Conservation (phyloP, 306 rosid species). For the Quercus rubra region DNA sequence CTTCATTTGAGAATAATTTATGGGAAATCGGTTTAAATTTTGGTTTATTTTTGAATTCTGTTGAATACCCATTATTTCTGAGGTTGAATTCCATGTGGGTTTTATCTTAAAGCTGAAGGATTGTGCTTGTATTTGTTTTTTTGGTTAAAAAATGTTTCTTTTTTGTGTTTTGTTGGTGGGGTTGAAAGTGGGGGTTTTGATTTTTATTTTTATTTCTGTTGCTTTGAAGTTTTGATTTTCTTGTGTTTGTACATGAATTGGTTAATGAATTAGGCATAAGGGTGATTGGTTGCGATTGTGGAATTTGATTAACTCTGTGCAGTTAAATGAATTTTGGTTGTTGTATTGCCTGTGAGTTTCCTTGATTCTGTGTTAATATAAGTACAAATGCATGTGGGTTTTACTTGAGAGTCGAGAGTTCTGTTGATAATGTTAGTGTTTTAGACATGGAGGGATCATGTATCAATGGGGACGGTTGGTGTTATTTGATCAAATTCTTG, state of each 20-base stretch:
- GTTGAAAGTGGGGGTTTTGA: constrained; percentile 31
- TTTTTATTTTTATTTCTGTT: constrained; percentile 16
- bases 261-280: constrained; percentile 11
- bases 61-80: constrained; percentile 27
- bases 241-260: constrained; percentile 14
- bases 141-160: not conserved
- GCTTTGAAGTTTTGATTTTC: not conserved
- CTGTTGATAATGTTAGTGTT: constrained; percentile 7
- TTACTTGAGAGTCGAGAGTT: not conserved
- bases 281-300: not conserved
- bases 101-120: constrained; percentile 3
- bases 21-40: constrained; percentile 22
- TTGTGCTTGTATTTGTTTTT: constrained; percentile 7
- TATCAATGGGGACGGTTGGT: constrained; percentile 9
- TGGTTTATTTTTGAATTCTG: not conserved
- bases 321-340: not conserved
- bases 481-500: not conserved
- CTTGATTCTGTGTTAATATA: not conserved
- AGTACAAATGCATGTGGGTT: constrained; percentile 15
- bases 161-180: not conserved
- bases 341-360: constrained; percentile 4
- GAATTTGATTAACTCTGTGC: constrained; percentile 6
- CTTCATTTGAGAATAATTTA: not conserved
- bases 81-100: constrained; percentile 30
- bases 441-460: constrained; percentile 23